Conservation (phyloP, 768 basidiomycete genomes). For the Tylopilus plumbeoviolaceoides region DNA sequence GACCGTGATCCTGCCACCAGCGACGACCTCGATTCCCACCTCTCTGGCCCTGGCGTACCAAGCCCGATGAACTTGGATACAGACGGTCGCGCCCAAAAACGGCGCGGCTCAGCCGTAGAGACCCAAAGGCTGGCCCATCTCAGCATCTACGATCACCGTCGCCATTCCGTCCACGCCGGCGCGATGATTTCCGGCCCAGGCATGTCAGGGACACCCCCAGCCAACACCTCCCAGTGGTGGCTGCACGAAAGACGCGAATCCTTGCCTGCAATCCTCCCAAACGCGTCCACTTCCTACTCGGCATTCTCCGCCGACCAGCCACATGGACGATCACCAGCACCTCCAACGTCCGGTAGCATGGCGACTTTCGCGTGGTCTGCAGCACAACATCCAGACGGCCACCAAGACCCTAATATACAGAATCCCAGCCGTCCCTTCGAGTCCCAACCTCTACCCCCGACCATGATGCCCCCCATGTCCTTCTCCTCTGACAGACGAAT, state of each 20-base stretch:
- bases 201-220: constrained; percentile 17
- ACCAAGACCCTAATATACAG: constrained; percentile 42
- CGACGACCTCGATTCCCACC: constrained; percentile 63
- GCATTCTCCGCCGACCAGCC: constrained; percentile 61
- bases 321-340: constrained; percentile 56
- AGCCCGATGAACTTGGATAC: constrained; percentile 54
- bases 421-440: constrained; percentile 46
- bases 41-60: constrained; percentile 65
- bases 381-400: constrained; percentile 43
- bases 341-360: constrained; percentile 55
- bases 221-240: constrained; percentile 48
- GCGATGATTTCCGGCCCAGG: constrained; percentile 30
- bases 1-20: constrained; percentile 52
- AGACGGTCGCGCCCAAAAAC: constrained; percentile 72
- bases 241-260: constrained; percentile 70
- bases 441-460: constrained; percentile 40
- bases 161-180: constrained; percentile 71
- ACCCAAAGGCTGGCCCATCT: constrained; percentile 71
- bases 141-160: constrained; percentile 67
- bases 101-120: constrained; percentile 81
- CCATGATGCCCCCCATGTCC: constrained; percentile 55
- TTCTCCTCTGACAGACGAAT: constrained; percentile 67
- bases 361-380: constrained; percentile 72
- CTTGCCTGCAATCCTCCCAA: constrained; percentile 64
- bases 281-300: constrained; percentile 51